phyloP scores from a whole-genome alignment of 225 moss, liverwort and hornwort genomes.

The Sphagnum contortum region DNA sequence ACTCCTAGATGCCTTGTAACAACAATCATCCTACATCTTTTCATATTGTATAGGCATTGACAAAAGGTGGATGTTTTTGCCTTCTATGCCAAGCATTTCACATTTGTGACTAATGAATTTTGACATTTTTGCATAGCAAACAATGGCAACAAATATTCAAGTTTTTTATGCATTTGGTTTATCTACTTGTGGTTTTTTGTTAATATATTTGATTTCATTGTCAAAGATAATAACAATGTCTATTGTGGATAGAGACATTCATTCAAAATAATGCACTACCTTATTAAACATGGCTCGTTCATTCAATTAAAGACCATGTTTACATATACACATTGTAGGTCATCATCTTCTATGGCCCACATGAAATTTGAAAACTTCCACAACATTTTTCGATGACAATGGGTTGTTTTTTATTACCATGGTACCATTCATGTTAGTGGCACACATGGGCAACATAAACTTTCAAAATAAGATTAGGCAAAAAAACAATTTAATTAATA shows the following conservation, averaged over 20 bases:
- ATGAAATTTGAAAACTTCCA: no score
- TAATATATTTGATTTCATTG: neutral
- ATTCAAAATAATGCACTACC: no score
- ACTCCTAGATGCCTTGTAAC: constrained; percentile 80
- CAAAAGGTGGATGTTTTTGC: constrained; percentile 88
- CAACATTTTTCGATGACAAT: constrained; percentile 42
- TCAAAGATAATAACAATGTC: neutral
- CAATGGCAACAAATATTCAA: constrained; percentile 86
- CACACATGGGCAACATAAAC: constrained; percentile 87
- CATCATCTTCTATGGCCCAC: no score
- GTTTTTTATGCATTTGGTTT: neutral
- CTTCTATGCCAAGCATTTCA: constrained; percentile 67
- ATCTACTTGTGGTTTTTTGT: neutral
- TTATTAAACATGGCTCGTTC: no score
- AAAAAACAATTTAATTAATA: no score
- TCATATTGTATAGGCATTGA: constrained; percentile 54
- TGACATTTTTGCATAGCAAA: constrained; percentile 84
- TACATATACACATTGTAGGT: no score
- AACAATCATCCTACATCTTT: constrained; percentile 73
- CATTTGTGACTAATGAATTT: constrained; percentile 92
- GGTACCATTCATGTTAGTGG: constrained; percentile 96
- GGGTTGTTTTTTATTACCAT: constrained; percentile 44
- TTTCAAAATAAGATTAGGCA: no score
- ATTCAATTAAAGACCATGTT: no score
- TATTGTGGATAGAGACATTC: no score